These are phyloP conservation scores for Ogataea angusta DNA, from an alignment of 805 yeast species.

Conservation along the genomic window DNA sequence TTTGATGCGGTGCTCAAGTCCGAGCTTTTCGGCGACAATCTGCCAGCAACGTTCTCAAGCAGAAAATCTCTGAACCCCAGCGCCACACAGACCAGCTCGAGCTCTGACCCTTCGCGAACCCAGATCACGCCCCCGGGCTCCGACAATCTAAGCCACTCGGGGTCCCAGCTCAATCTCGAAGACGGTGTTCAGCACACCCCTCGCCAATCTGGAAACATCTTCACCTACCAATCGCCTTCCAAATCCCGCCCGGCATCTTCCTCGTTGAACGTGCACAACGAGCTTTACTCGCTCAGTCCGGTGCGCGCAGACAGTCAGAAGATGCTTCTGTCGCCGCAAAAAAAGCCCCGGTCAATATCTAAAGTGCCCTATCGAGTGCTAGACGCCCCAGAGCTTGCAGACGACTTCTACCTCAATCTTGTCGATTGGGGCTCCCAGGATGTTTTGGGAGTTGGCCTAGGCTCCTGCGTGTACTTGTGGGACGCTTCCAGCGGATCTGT, in stretches of 20 bases:
- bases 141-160: conserved; percentile 15
- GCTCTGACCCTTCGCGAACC: conserved; percentile 13
- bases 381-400: conserved; percentile 94
- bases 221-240: conserved; percentile 72
- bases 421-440: conserved; percentile 96
- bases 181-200: conserved; percentile 30
- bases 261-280: conserved; percentile 60
- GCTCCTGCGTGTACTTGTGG: conserved; percentile 86
- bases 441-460: conserved; percentile 84
- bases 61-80: conserved; percentile 15
- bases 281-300: conserved; percentile 77
- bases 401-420: conserved; percentile 87
- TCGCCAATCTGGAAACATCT: conserved; percentile 50
- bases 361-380: conserved; percentile 89
- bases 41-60: conserved; percentile 41
- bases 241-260: conserved; percentile 60
- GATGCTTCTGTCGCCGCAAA: conserved; percentile 76
- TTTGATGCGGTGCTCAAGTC: conserved; percentile 83
- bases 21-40: conserved; percentile 86
- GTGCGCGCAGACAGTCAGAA: conserved; percentile 86
- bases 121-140: conserved; percentile 31
- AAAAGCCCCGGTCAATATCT: conserved; percentile 70
- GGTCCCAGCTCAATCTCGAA: conserved; percentile 19
- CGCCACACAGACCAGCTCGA: conserved; percentile 11
- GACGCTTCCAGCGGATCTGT: conserved; percentile 84